Conservation (phyloP, 2,329 filamentous ascomycete species). For the Aspergillus pseudoglaucus region DNA sequence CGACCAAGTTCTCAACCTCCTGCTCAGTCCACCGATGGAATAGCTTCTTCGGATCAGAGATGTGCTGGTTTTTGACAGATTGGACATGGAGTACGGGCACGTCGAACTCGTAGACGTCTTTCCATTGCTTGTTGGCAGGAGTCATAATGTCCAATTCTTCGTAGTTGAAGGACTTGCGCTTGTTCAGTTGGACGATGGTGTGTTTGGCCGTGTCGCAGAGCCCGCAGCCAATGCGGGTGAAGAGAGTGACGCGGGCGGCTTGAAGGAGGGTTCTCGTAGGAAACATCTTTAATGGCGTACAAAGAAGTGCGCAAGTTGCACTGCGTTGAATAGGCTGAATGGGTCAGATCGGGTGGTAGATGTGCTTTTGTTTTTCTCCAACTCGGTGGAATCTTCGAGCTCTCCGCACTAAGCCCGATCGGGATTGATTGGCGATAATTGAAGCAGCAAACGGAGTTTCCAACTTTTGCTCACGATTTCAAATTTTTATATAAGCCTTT, state of each 20-base stretch:
- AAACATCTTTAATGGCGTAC: slow-evolving; percentile 17
- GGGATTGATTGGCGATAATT: slow-evolving; percentile 12
- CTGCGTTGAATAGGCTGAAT: background rate
- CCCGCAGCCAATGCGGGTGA: slow-evolving; percentile 54
- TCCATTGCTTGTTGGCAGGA: slow-evolving; percentile 50
- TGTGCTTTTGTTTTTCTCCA: background rate
- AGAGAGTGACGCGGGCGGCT: slow-evolving; percentile 49
- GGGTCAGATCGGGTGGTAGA: background rate
- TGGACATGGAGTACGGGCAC: slow-evolving; percentile 58
- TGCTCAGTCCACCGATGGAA: slow-evolving; percentile 57
- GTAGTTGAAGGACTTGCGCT: slow-evolving; percentile 50
- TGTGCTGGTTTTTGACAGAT: slow-evolving; percentile 38
- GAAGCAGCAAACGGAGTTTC: slow-evolving; percentile 3
- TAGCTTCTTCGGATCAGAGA: slow-evolving; percentile 55
- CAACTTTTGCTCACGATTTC: background rate
- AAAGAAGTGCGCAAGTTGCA: background rate
- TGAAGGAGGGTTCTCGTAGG: slow-evolving; percentile 25
- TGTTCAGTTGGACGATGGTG: slow-evolving; percentile 48
- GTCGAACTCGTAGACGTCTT: slow-evolving; percentile 56
- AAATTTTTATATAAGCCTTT: background rate
- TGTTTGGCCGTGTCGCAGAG: slow-evolving; percentile 57
- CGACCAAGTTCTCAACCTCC: slow-evolving; percentile 50
- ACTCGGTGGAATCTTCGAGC: slow-evolving; percentile 36
- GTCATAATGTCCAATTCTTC: slow-evolving; percentile 55
- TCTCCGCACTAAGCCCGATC: slow-evolving; percentile 29